Conservation (phyloP, 345 rosid genomes). For the Rhizophora mangle region DNA sequence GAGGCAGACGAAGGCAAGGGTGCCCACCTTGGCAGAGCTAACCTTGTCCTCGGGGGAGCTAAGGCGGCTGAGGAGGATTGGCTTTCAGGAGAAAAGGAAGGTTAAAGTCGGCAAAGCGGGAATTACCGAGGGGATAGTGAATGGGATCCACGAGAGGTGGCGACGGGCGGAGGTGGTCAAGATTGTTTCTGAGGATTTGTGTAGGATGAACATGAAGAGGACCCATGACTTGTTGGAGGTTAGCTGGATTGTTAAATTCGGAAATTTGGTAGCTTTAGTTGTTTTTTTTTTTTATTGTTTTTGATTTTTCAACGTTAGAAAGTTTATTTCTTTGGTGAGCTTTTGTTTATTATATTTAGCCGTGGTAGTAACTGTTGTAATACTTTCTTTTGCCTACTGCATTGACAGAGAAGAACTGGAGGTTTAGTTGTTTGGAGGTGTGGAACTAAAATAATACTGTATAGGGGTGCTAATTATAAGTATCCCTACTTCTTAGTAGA, state of each 20-base stretch:
- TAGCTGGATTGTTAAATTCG: slow-evolving; percentile 3
- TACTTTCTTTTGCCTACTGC: slow-evolving; percentile 17
- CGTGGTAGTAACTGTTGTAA: background rate
- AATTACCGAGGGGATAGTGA: slow-evolving; percentile 90
- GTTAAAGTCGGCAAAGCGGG: slow-evolving; percentile 87
- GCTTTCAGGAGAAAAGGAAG: slow-evolving; percentile 64
- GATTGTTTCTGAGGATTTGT: slow-evolving; percentile 80
- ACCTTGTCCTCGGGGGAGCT: slow-evolving; percentile 52
- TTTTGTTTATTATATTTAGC: background rate
- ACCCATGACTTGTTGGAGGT: slow-evolving; percentile 98
- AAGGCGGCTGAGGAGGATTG: slow-evolving; percentile 54
- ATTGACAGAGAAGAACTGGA: slow-evolving; percentile 81
- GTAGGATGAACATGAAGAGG: slow-evolving; percentile 82
- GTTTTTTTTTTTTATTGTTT: background rate
- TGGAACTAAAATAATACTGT: slow-evolving; percentile 79
- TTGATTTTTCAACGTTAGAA: background rate
- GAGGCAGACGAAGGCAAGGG: slow-evolving; percentile 37
- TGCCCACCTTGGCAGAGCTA: slow-evolving; percentile 77
- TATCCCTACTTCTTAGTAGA: slow-evolving; percentile 74
- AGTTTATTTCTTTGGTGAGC: background rate
- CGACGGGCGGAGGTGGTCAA: slow-evolving; percentile 68
- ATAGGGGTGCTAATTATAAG: slow-evolving; percentile 72
- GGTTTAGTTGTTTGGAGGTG: slow-evolving; percentile 93
- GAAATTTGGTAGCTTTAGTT: background rate
- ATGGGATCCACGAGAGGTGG: slow-evolving; percentile 98